Percentiles rank a stretch among this genome's conserved stretches.
phyloP scores from a whole-genome alignment of 768 basidiomycete genomes.

The Psilocybe sp. region DNA sequence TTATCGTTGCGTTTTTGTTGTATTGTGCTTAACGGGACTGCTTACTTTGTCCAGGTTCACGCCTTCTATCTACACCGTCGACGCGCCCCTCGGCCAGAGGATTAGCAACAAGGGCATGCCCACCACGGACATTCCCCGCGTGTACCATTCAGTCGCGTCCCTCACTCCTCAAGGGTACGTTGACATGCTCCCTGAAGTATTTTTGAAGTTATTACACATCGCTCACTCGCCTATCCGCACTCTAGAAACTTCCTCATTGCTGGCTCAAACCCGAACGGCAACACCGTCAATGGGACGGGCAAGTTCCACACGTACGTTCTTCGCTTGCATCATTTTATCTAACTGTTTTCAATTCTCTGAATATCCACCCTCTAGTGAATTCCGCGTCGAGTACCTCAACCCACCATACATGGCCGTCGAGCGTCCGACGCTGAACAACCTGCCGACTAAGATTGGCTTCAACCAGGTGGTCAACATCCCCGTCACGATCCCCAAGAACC shows the following conservation, averaged over 20 bases:
- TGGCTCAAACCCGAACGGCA: conserved; percentile 44
- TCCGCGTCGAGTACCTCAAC: conserved; percentile 39
- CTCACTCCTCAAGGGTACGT: conserved; percentile 44
- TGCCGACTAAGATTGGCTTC: conserved; percentile 35
- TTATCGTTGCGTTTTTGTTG: no score
- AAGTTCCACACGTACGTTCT: conserved; percentile 22
- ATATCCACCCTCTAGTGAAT: conserved; percentile 27
- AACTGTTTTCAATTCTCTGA: conserved; percentile 13
- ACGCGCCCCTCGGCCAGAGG: conserved; percentile 34
- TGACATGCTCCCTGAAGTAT: no score
- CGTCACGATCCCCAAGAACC: conserved; percentile 27
- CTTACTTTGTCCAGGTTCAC: conserved; percentile 17
- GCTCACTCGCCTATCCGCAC: not conserved
- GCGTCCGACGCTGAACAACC: conserved; percentile 30
- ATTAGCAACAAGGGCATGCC: conserved; percentile 43
- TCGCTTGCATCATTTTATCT: not conserved
- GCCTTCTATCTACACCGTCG: conserved; percentile 47
- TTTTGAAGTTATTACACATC: conserved; percentile 12
- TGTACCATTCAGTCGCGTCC: conserved; percentile 62
- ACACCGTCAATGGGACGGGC: conserved; percentile 22
- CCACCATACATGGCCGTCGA: conserved; percentile 38
- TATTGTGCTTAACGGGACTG: no score
- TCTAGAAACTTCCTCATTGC: conserved; percentile 29
- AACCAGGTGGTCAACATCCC: conserved; percentile 31
- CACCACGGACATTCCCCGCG: conserved; percentile 39